phyloP scores from a whole-genome alignment of 805 yeast species.

The Wickerhamomyces canadensis region DNA sequence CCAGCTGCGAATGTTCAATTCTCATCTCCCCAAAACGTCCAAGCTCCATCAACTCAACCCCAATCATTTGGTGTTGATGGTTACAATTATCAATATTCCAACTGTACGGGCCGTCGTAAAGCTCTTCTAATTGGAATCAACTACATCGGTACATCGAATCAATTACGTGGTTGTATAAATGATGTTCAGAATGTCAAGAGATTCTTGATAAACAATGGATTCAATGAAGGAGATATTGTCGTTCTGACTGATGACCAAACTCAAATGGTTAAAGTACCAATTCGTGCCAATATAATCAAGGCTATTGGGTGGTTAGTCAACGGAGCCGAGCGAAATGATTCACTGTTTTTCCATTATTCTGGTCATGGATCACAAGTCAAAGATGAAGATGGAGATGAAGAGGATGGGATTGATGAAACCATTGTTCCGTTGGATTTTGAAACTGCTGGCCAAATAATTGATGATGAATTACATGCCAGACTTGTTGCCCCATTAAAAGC shows the following conservation, averaged over 20 bases:
- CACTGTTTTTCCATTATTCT: slow-evolving; percentile 66
- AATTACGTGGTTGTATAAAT: slow-evolving; percentile 73
- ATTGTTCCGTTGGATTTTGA: slow-evolving; percentile 73
- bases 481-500: slow-evolving; percentile 65
- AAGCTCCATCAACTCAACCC: slow-evolving; percentile 13
- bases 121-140: slow-evolving; percentile 78
- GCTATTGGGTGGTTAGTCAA: slow-evolving; percentile 74
- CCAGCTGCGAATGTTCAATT: slow-evolving; percentile 2
- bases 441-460: slow-evolving; percentile 59
- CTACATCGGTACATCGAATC: slow-evolving; percentile 59
- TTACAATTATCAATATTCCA: slow-evolving; percentile 51
- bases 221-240: slow-evolving; percentile 50
- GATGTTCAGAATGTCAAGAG: slow-evolving; percentile 51
- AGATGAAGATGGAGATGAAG: slow-evolving; percentile 72
- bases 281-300: slow-evolving; percentile 54
- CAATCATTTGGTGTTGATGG: slow-evolving; percentile 18
- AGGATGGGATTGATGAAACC: slow-evolving; percentile 65
- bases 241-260: slow-evolving; percentile 52
- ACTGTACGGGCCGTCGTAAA: slow-evolving; percentile 66
- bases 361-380: slow-evolving; percentile 80
- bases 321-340: slow-evolving; percentile 61
- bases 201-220: slow-evolving; percentile 42
- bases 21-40: slow-evolving; percentile 2
- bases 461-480: slow-evolving; percentile 67
- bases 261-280: slow-evolving; percentile 50